Percentiles rank a stretch among this genome's conserved stretches.
phyloP scores from a whole-genome alignment of 1,284 basidiomycete species.

The Boletus semigastroideus region DNA sequence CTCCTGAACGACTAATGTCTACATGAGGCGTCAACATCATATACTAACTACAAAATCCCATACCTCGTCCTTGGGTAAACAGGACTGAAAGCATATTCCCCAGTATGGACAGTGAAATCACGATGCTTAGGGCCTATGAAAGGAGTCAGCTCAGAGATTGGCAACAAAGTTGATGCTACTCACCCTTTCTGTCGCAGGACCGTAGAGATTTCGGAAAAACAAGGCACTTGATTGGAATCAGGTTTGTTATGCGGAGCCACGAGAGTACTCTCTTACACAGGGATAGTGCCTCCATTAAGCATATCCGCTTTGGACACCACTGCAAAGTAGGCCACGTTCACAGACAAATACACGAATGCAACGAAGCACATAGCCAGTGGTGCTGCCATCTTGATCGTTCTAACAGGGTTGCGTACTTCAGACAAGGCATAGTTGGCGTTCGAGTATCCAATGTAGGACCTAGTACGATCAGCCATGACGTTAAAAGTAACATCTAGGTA shows the following conservation, averaged over 20 bases:
- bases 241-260: neutral
- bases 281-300: conserved; percentile 55
- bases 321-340: conserved; percentile 69
- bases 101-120: conserved; percentile 62
- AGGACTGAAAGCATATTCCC: conserved; percentile 62
- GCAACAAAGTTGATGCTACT: neutral
- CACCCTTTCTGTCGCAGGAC: conserved; percentile 55
- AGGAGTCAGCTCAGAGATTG: conserved; percentile 20
- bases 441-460: conserved; percentile 69
- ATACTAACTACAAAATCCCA: neutral
- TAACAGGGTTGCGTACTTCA: conserved; percentile 63
- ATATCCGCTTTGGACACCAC: conserved; percentile 68
- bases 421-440: conserved; percentile 73
- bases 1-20: conserved; percentile 60
- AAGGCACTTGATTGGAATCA: conserved; percentile 43
- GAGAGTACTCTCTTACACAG: conserved; percentile 49
- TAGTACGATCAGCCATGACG: conserved; percentile 25
- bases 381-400: conserved; percentile 65
- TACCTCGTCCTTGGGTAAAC: conserved; percentile 65
- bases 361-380: conserved; percentile 60
- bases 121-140: conserved; percentile 51
- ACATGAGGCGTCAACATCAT: neutral
- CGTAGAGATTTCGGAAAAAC: conserved; percentile 70
- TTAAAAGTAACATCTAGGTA: neutral
- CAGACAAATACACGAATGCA: conserved; percentile 54